Evolutionary conservation across 306 rosid species (phyloP).

Genomic region (Gleditsia sinensis): DNA sequence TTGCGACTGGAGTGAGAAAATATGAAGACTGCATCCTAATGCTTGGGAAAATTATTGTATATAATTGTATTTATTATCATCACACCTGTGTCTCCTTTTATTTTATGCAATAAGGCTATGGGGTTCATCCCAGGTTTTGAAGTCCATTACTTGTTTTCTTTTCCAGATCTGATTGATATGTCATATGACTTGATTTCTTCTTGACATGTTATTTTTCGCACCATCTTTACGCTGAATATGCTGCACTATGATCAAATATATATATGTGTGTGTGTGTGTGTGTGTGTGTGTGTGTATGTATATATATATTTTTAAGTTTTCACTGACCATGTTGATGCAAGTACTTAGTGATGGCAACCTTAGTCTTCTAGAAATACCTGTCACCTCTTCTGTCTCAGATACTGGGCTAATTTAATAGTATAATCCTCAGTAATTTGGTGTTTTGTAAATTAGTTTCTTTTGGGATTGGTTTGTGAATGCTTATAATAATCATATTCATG

Average conservation of each 20-base stretch:
- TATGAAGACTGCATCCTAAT: conserved; percentile 7
- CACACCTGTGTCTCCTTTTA: not conserved
- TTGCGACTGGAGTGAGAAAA: not conserved
- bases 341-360: not conserved
- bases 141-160: not conserved
- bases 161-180: not conserved
- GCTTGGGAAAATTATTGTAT: not conserved
- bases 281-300: too few relatives aligned
- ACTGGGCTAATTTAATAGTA: not conserved
- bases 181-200: not conserved
- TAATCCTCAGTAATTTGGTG: not conserved
- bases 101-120: not conserved
- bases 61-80: not conserved
- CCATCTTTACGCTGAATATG: not conserved
- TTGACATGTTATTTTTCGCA: conserved; percentile 2
- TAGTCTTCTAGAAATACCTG: conserved; percentile 14
- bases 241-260: not conserved
- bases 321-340: not conserved
- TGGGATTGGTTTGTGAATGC: conserved; percentile 29
- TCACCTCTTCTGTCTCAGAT: not conserved
- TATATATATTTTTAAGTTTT: too few relatives aligned
- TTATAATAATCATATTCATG: conserved; percentile 36
- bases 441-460: conserved; percentile 9
- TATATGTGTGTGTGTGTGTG: too few relatives aligned
- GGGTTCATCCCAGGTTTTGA: not conserved